Evolutionary conservation across 257 asterid genomes (phyloP).

Genomic region (Ajuga chamaepitys): DNA sequence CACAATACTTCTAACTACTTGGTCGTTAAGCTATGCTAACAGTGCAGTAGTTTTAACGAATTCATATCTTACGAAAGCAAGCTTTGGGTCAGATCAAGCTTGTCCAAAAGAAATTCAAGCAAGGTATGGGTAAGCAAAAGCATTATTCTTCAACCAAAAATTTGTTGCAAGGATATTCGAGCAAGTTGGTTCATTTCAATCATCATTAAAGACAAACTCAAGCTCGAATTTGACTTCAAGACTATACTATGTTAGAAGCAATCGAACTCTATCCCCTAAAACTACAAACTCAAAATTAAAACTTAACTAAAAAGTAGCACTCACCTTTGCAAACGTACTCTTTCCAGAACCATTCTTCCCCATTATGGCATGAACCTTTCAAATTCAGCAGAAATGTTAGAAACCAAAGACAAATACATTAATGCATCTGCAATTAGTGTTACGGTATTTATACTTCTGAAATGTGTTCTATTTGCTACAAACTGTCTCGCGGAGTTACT

Average conservation of each 20-base stretch:
- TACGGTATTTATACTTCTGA: no score
- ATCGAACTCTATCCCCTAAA: neutral
- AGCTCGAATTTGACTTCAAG: neutral
- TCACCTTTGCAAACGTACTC: slow-evolving; percentile 98
- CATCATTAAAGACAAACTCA: neutral
- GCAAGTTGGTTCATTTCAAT: neutral
- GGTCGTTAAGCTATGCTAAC: neutral
- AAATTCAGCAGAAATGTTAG: slow-evolving; percentile 19
- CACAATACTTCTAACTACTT: neutral
- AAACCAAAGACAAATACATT: neutral
- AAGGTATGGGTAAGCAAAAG: neutral
- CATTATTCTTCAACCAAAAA: neutral
- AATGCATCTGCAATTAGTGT: no score
- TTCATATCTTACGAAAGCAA: neutral
- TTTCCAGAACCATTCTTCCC: slow-evolving; percentile 99
- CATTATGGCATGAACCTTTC: slow-evolving; percentile 88
- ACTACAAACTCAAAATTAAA: slow-evolving; percentile 4
- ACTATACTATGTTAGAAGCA: neutral
- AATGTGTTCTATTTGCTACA: no score
- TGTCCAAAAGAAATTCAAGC: neutral
- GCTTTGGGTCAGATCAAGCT: neutral
- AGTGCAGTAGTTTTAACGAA: neutral
- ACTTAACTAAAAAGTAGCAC: slow-evolving; percentile 22
- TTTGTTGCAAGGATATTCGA: neutral
- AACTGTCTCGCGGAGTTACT: neutral